A percentile compares a stretch with the other conserved stretches of the same genome.
Evolutionary conservation across 2,329 filamentous ascomycete species (phyloP).

Genomic region (Alternaria solani): DNA sequence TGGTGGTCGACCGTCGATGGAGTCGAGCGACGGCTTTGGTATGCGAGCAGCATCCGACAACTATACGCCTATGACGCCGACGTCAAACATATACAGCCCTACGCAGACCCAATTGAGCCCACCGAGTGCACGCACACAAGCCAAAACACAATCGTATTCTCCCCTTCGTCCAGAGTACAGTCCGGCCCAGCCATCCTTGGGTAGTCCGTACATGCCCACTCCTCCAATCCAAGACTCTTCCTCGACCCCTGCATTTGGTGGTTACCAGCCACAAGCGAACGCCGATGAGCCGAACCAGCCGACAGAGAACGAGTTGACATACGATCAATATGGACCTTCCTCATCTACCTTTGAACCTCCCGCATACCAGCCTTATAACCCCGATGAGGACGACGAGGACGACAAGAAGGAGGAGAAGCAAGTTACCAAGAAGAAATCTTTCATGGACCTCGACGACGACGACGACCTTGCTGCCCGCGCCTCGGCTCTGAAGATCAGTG

Average conservation of each 20-base stretch:
- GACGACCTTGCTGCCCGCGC: conserved; percentile 66
- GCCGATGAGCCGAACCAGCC: conserved; percentile 32
- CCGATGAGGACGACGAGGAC: conserved; percentile 59
- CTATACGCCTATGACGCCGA: conserved; percentile 39
- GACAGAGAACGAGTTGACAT: conserved; percentile 20
- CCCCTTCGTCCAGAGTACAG: conserved; percentile 41
- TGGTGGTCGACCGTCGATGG: conserved; percentile 48
- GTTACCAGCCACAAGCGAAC: conserved; percentile 37
- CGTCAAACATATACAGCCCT: conserved; percentile 41
- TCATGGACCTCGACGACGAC: conserved; percentile 85
- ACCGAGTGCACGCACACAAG: conserved; percentile 29
- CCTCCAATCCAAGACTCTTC: conserved; percentile 31
- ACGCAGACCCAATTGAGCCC: conserved; percentile 44
- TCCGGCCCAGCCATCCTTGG: conserved; percentile 35
- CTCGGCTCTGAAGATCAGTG: conserved; percentile 56
- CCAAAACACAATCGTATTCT: conserved; percentile 44
- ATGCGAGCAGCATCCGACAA: conserved; percentile 41
- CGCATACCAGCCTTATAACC: conserved; percentile 58
- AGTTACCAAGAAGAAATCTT: conserved; percentile 70
- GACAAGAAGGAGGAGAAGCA: conserved; percentile 55
- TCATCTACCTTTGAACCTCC: conserved; percentile 39
- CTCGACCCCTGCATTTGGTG: conserved; percentile 35
- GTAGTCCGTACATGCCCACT: conserved; percentile 42
- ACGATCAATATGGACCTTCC: conserved; percentile 46
- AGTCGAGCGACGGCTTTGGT: conserved; percentile 43